Base-by-base conservation (phyloP, 306 rosid species). In the Malus asiatica region DNA sequence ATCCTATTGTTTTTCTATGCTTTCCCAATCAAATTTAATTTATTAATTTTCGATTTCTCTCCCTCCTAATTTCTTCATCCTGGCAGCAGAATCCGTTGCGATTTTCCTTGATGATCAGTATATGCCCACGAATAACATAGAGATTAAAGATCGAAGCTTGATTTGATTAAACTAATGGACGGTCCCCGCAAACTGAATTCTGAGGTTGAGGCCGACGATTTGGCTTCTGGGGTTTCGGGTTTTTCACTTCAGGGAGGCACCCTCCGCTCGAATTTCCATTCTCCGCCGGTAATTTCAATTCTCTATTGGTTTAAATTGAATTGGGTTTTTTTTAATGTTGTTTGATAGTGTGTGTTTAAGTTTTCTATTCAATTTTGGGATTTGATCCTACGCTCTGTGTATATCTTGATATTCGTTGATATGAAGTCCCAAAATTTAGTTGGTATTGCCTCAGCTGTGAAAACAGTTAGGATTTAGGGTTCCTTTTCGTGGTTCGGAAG, bases 171-270 rank as follows among this genome's bases (percentile, higher is more conserved):
- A 42, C 68, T 67, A 27, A 85, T 86, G 89, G 89, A 77, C 52
- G 74, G 76, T 18, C 46, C 35, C 30, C 16, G 46, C 62, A 74
- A 18, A 23, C 72, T 30, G 70, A 46, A 63, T 66, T 74, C 83
- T 42, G 75, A 66, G 73, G 68, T 59, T 33, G 74, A 77, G 44
- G 32, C 80, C 59, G 78, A 62, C 25, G 38, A 67, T 57, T 35
- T 53, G 70, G 60, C 71, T 76, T 78, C 82, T 51, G 59, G 62
- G 85, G 79, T 73, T 82, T 82, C 83, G 18, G 76, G 77, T 60
- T 30, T 58, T 33, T 70, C 85, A 53, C 77, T 68, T 3, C 33
- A 46, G 27, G 71, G 55, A 1, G 84, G 69, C 48, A 55, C 63
- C 62, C 22, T 23, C 35, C 18, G 62, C 33, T 66, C 66, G 22